Conservation (phyloP, 129 eudicot species). For the Chrysanthemum seticuspe region DNA sequence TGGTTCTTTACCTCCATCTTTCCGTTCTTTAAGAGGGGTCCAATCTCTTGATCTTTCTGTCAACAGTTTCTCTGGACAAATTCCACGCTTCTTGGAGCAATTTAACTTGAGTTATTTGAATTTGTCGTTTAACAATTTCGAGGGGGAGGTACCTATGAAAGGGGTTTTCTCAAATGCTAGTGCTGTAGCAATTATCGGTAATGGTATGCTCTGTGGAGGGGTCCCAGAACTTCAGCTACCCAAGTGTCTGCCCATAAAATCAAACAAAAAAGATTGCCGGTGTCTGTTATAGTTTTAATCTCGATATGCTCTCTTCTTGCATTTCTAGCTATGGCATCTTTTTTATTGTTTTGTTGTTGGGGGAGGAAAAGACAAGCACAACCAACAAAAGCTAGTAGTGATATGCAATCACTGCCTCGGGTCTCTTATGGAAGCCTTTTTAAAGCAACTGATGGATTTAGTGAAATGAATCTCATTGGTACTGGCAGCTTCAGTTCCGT, state of each 20-base stretch:
- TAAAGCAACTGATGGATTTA: conserved; percentile 36
- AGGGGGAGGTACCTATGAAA: conserved; percentile 35
- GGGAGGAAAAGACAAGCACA: conserved; percentile 21
- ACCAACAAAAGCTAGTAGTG: not conserved
- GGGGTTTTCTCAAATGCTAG: conserved; percentile 33
- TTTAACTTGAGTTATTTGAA: conserved; percentile 24
- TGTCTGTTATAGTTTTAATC: conserved; percentile 20
- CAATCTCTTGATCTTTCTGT: conserved; percentile 30
- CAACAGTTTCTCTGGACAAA: conserved; percentile 35
- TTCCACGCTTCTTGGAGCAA: conserved; percentile 34
- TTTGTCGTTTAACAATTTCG: conserved; percentile 35
- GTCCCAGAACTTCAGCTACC: conserved; percentile 25
- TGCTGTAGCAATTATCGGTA: conserved; percentile 26
- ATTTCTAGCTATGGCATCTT: conserved; percentile 16
- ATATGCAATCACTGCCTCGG: conserved; percentile 17
- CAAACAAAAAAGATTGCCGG: conserved; percentile 17
- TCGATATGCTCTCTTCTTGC: conserved; percentile 12
- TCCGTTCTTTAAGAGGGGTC: conserved; percentile 24
- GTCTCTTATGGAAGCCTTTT: conserved; percentile 35
- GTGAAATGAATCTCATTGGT: conserved; percentile 29
- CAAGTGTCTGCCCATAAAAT: conserved; percentile 16
- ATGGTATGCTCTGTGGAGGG: conserved; percentile 36
- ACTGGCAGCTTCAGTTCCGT: conserved; percentile 32
- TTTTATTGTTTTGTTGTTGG: conserved; percentile 20
- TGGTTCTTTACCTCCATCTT: conserved; percentile 21